Base-by-base conservation (phyloP, 768 basidiomycete species). In the Hygrocybe punicea region DNA sequence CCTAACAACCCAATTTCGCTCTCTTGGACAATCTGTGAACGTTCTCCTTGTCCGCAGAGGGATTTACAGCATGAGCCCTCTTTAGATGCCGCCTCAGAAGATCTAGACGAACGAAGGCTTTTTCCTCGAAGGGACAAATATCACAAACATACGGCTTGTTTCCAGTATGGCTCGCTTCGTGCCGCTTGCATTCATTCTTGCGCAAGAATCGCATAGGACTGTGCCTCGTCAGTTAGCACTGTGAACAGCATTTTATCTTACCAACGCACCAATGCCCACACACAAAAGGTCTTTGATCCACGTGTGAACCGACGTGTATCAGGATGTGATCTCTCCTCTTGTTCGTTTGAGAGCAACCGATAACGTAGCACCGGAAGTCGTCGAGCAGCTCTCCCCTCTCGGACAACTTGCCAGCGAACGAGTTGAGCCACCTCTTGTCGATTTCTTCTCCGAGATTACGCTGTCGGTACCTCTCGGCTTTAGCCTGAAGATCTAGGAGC, bases 101-200 rank as follows among this genome's bases (percentile, higher is more conserved):
- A 64, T 89, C 87, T 64, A 84, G 84, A 42, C 87, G 81, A 46
- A 82, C 82, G 56, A 87, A 89, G 33, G 78, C 77, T 55, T 78
- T 76, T 40, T 75, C 75, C 2, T 72, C 71, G 29, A 61, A 62
- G 6, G 76, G 72, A 54, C 87, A 89, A 37, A 83, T 69, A 50
- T 76, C 63, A 57, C 87, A 89, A 19, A 73, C 71, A 60, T 80
- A 87, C 6, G 86, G 86, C 57, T 84, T 79, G 39, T 69, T 60
- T 13, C 82, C 83, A 10, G 74, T 79, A 63, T 89, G 87, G 58
- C 81, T 83, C 13, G 82, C 76, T 67, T 87, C 85, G 58, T 89
- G 87, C 24, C 87, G 81, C 65, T 87, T 88, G 73, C 85, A 87
- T 66, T 89, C 87, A 63, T 89, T 88, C 68, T 85, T 88, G 57